Conservation (phyloP, 2,329 filamentous ascomycete genomes). For the Beauveria rudraprayagi region DNA sequence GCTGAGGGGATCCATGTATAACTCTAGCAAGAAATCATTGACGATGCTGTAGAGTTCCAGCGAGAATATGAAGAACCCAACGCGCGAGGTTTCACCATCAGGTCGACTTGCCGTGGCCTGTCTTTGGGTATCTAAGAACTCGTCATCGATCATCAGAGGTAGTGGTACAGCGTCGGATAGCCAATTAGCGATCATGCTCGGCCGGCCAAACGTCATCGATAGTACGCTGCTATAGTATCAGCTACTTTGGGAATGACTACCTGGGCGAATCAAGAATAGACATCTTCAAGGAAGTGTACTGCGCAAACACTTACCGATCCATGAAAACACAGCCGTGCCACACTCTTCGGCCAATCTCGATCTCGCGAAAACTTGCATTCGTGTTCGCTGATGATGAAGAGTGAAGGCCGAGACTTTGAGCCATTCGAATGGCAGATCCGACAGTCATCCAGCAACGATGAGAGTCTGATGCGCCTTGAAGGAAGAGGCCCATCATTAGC, state of each 20-base stretch:
- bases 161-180: background rate
- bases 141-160: conserved; percentile 13
- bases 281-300: background rate
- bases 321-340: conserved; percentile 14
- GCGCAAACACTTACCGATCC: conserved; percentile 7
- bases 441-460: background rate
- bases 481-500: background rate
- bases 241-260: background rate
- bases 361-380: background rate
- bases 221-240: conserved; percentile 5
- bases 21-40: conserved; percentile 8
- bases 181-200: conserved; percentile 10
- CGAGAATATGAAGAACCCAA: conserved; percentile 6
- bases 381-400: background rate
- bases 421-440: background rate
- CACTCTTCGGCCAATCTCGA: conserved; percentile 7
- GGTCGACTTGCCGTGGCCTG: background rate
- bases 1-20: background rate
- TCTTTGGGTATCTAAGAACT: conserved; percentile 3
- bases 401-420: background rate
- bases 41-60: conserved; percentile 9
- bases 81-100: background rate
- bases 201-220: conserved; percentile 13
- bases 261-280: background rate
- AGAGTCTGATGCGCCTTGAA: background rate